Base-by-base conservation (phyloP, 768 basidiomycete genomes). In the Kwoniella pini region DNA sequence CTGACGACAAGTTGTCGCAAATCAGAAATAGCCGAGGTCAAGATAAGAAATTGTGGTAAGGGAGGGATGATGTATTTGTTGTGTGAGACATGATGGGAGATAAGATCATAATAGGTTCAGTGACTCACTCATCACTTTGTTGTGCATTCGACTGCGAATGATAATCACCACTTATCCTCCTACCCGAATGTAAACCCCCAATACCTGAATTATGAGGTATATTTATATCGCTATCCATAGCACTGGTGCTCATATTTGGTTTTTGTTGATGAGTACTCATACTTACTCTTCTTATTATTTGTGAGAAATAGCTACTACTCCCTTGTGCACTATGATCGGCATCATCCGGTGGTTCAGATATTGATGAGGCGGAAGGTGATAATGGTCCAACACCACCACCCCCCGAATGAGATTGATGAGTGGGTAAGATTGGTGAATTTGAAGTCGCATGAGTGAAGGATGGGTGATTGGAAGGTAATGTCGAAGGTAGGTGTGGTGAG, bases 401-500 rank as follows among this genome's bases (percentile, higher is more conserved):
- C 31, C 15, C 17, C 15, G 28, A 9, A 7, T 44, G 15, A 6
- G 17, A 9, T 21, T 33, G 38, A 19, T 60, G 54, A 13, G 55
- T 65, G 12, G 67, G 60, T 17, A 62, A 33, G 40, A 57, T 28
- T 12, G 62, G 50, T 48, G 54, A 38, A 26, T 60, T 46, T 3
- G 62, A 63, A 4, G 50, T 17, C 5, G 27, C 19, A 27, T 40
- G 59, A 17, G 44, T 24, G 45, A 28, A 38, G 13, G 48, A 22
- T 46, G 24, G 52, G 13, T 54, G 53, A 22, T 33, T 52, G 4
- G 53, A 44, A 28, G 64, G 44, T 17, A 54, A 31, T 3, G 64
- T 60, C 4, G 68, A 56, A 12, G 65, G 65, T 5, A 67, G 46
- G 36, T 76, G 68, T 24, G 71, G 74, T 13, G 74, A 73, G 5